A percentile compares a stretch with the other conserved stretches of the same genome.
phyloP scores from a whole-genome alignment of 2,329 filamentous ascomycete species.

The Laburnicola sp. region DNA sequence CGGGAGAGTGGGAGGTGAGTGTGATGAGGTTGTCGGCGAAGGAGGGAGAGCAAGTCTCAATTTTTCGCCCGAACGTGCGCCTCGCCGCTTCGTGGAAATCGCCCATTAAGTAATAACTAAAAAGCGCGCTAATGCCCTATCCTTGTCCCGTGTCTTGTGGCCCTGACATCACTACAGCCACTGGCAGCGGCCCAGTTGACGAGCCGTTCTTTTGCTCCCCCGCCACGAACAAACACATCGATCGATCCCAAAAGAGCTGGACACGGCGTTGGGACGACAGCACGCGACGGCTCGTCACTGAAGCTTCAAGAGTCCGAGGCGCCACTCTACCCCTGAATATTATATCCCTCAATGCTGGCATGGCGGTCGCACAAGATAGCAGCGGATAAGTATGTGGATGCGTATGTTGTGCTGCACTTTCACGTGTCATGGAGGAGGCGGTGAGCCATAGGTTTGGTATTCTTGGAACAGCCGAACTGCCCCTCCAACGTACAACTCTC shows the following conservation, averaged over 20 bases:
- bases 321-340: slow-evolving; percentile 4
- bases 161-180: slow-evolving; percentile 21
- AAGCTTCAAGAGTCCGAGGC: neutral
- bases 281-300: neutral
- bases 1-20: slow-evolving; percentile 13
- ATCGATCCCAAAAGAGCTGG: neutral
- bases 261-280: neutral
- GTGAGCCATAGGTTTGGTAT: neutral
- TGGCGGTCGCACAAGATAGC: slow-evolving; percentile 5
- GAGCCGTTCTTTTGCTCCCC: neutral
- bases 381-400: slow-evolving; percentile 7
- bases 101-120: slow-evolving; percentile 24
- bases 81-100: slow-evolving; percentile 22
- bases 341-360: slow-evolving; percentile 3
- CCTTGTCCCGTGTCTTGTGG: slow-evolving; percentile 7
- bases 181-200: slow-evolving; percentile 4
- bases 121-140: slow-evolving; percentile 11
- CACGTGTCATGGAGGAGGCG: slow-evolving; percentile 3
- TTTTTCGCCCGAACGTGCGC: slow-evolving; percentile 31
- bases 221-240: slow-evolving; percentile 5
- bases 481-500: no score
- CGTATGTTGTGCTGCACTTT: slow-evolving; percentile 3
- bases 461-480: no score
- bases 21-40: slow-evolving; percentile 18
- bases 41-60: slow-evolving; percentile 29